Evolutionary conservation across 1,284 basidiomycete species (phyloP).

Genomic region (Pseudozyma flocculosa): DNA sequence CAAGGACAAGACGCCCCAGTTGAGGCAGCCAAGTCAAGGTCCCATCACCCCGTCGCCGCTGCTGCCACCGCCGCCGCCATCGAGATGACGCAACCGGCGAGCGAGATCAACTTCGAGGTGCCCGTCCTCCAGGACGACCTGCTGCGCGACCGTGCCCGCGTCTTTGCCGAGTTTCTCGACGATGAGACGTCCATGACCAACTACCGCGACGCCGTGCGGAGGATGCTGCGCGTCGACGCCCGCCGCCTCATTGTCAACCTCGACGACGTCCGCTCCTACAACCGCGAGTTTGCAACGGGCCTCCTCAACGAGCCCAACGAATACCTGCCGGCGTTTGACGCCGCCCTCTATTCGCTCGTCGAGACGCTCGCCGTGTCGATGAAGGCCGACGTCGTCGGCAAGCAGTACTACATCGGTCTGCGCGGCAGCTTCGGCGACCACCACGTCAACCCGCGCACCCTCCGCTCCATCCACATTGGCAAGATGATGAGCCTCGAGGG

Average conservation of each 20-base stretch:
- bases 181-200: slow-evolving; percentile 66
- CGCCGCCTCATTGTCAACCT: slow-evolving; percentile 92
- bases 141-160: slow-evolving; percentile 60
- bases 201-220: slow-evolving; percentile 81
- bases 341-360: slow-evolving; percentile 75
- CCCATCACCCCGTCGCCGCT: too few species aligned
- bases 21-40: too few species aligned
- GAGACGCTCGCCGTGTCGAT: slow-evolving; percentile 73
- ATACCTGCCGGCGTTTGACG: slow-evolving; percentile 88
- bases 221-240: slow-evolving; percentile 80
- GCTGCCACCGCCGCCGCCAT: background rate
- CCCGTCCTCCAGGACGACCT: slow-evolving; percentile 53
- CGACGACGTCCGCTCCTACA: slow-evolving; percentile 92
- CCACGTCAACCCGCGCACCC: slow-evolving; percentile 90
- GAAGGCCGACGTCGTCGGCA: slow-evolving; percentile 79
- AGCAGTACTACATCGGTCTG: slow-evolving; percentile 75
- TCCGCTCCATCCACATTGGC: slow-evolving; percentile 83
- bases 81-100: slow-evolving; percentile 31
- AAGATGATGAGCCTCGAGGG: slow-evolving; percentile 97
- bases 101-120: slow-evolving; percentile 35
- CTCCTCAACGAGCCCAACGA: slow-evolving; percentile 85
- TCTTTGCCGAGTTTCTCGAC: slow-evolving; percentile 84
- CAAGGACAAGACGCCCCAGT: too few species aligned
- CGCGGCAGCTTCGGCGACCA: slow-evolving; percentile 98
- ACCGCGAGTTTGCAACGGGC: slow-evolving; percentile 65